Conservation (phyloP, 1,284 basidiomycete genomes). For the Rhodotorula sp. region DNA sequence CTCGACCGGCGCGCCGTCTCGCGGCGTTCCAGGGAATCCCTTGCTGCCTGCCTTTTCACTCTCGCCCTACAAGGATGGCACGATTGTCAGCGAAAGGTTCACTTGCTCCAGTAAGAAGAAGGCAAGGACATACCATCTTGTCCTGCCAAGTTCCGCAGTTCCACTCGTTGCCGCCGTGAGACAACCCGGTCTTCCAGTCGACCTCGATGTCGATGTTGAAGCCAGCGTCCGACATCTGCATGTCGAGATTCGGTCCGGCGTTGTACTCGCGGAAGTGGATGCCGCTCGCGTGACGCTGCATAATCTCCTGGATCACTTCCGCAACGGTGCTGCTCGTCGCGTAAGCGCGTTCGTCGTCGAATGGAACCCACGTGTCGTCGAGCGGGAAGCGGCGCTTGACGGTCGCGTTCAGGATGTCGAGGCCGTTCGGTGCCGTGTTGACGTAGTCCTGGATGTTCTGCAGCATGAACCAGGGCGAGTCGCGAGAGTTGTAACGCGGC, state of each 20-base stretch:
- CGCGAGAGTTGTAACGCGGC: conserved; percentile 76
- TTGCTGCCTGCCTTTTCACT: conserved; percentile 87
- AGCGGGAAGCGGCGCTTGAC: conserved; percentile 89
- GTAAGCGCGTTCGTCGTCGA: conserved; percentile 83
- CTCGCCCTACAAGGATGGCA: conserved; percentile 68
- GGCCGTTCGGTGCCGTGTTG: conserved; percentile 76
- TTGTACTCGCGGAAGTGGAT: conserved; percentile 96
- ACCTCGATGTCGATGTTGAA: conserved; percentile 92
- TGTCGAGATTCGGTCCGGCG: conserved; percentile 90
- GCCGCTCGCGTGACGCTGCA: conserved; percentile 88
- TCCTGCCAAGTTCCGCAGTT: conserved; percentile 48
- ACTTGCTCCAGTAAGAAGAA: background rate
- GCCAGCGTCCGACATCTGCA: conserved; percentile 88
- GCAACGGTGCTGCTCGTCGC: conserved; percentile 75
- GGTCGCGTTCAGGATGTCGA: conserved; percentile 71
- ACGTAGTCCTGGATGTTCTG: conserved; percentile 97
- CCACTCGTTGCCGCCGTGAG: conserved; percentile 79
- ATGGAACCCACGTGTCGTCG: conserved; percentile 88
- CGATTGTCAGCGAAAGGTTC: background rate
- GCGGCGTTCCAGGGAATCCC: conserved; percentile 87
- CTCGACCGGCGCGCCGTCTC: conserved; percentile 93
- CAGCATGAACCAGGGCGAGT: conserved; percentile 97
- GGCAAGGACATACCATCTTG: conserved; percentile 39
- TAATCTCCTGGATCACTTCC: conserved; percentile 91
- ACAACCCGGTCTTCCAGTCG: conserved; percentile 90